Evolutionary conservation across 2,329 filamentous ascomycete genomes (phyloP), one percentile per base, ranked within the genome.

Genomic region (Cucurbitaria berberidis): DNA sequence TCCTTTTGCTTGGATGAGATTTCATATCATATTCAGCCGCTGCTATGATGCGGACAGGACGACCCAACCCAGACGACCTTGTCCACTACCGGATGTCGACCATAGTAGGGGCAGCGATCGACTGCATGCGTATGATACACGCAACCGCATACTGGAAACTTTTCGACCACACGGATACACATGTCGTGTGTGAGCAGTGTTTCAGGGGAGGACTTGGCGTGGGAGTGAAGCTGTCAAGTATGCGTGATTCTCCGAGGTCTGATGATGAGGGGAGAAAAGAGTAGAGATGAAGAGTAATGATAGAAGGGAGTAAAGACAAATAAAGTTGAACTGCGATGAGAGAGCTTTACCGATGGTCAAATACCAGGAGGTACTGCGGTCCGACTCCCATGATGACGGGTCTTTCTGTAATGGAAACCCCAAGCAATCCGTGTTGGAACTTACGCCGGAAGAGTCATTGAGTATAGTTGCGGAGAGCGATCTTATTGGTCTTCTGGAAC

Each of bases 101-200:
- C 71, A 48, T 66, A 67, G 27, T 60, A 67, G 5, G 68, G 58
- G 45, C 73, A 75, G 18, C 65, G 63, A 40, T 75, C 72, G n/a
- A 75, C 65, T 3, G 67, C 66, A 49, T 75, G 72, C 10, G 67
- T 59, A 45, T 74, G 66, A 48, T 75, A 75, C 21, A 65, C 62
- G 55, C 72, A 75, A 21, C 72, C 72, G 44, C 73, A 75, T n/a
- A 67, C 70, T 3, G 73, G 65, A 45, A 69, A 75, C 44, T 67
- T 69, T 48, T 75, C 73, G 16, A 75, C 63, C 19, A 75, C 58
- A 21, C 69, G 67, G 40, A 74, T 60, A 45, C 73, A 75, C 73
- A 75, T 75, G 19, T 62, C 50, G 13, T 9, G 43, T 21, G 36
- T 19, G 5, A 40, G n/a, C n/a, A 34, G 34, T 45, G 30, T 6